phyloP scores from a whole-genome alignment of 2,329 filamentous ascomycete genomes.

The Beauveria brongniartii region DNA sequence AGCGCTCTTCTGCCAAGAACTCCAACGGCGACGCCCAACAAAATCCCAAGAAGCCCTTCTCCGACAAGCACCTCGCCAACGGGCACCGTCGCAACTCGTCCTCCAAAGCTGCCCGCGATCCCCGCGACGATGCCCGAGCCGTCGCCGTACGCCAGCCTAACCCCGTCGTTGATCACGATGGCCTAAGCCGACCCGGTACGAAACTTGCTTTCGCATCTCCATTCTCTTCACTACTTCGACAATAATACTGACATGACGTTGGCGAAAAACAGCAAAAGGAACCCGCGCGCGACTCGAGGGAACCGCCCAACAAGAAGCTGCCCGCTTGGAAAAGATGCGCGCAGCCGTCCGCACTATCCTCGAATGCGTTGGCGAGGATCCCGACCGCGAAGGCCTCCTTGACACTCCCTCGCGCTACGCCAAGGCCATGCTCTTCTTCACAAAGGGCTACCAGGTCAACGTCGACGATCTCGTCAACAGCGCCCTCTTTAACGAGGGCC shows the following conservation, averaged over 20 bases:
- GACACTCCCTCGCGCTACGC: conserved; percentile 79
- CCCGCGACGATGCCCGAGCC: conserved; percentile 41
- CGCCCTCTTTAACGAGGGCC: conserved; percentile 91
- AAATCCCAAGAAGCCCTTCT: conserved; percentile 12
- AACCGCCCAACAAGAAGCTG: conserved; percentile 32
- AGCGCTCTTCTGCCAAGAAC: conserved; percentile 18
- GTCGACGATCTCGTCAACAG: conserved; percentile 84
- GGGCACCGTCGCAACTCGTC: conserved; percentile 42
- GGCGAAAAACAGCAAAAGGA: conserved; percentile 40
- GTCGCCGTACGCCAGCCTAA: conserved; percentile 44
- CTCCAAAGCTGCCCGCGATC: conserved; percentile 54
- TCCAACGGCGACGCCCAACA: conserved; percentile 17
- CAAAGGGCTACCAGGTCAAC: conserved; percentile 94
- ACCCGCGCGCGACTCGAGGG: conserved; percentile 57
- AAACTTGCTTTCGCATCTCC: conserved; percentile 1
- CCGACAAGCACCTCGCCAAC: conserved; percentile 21
- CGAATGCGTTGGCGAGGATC: conserved; percentile 62
- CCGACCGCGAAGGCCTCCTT: conserved; percentile 55
- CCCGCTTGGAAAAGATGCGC: conserved; percentile 49
- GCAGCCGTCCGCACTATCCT: conserved; percentile 58
- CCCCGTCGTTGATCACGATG: conserved; percentile 54
- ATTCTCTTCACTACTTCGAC: neutral
- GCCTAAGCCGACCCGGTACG: conserved; percentile 50
- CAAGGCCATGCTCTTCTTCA: conserved; percentile 92
- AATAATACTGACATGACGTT: too few relatives aligned